Conservation (phyloP, 2,329 filamentous ascomycete genomes). For the Pseudogymnoascus sp. region DNA sequence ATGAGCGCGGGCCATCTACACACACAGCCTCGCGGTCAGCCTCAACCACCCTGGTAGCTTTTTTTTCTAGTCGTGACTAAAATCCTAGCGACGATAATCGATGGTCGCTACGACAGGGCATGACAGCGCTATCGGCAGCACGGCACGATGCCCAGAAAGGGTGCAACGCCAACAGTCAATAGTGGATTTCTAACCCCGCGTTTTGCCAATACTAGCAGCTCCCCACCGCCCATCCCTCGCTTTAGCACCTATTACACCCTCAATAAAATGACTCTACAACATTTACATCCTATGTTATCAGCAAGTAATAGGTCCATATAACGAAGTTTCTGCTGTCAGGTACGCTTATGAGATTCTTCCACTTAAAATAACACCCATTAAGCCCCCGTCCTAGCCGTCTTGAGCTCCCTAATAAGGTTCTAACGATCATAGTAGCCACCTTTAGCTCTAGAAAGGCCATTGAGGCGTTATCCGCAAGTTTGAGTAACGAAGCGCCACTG, state of each 20-base stretch:
- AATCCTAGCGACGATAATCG: neutral
- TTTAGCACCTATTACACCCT: neutral
- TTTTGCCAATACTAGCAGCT: neutral
- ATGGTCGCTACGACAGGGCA: neutral
- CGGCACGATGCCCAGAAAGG: neutral
- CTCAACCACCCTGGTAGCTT: conserved; percentile 9
- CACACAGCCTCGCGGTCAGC: conserved; percentile 1
- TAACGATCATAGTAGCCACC: neutral
- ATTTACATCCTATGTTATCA: neutral
- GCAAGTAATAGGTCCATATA: neutral
- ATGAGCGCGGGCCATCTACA: neutral
- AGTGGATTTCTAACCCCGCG: conserved; percentile 7
- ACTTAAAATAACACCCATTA: neutral
- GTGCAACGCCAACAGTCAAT: neutral
- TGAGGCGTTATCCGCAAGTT: neutral
- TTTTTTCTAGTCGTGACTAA: neutral
- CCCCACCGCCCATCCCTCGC: neutral
- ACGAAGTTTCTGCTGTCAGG: neutral
- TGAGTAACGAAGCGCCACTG: neutral
- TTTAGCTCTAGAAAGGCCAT: neutral
- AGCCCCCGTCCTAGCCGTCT: neutral
- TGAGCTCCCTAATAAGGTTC: neutral
- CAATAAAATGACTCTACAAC: neutral
- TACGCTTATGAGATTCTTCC: neutral
- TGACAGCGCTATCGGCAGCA: neutral